Base-by-base conservation (phyloP, 179 eudicot species). In the Vitellaria paradoxa region DNA sequence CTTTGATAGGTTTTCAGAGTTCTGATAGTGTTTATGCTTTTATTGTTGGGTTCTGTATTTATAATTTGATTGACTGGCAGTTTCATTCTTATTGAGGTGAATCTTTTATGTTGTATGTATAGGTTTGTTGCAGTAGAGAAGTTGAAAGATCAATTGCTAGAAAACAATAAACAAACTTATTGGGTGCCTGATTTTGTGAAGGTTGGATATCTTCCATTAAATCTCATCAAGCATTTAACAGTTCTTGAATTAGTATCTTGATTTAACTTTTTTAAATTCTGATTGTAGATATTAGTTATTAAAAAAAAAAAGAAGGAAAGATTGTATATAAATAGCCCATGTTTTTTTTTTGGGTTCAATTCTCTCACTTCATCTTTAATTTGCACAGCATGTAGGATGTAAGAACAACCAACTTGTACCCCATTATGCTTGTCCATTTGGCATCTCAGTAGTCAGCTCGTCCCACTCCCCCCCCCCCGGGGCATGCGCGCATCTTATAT, bases 131-230 rank as follows among this genome's bases (percentile, higher is more conserved):
- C 93, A 15, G 99, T 96, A 82, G 99, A 96, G 77, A 86, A 85
- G 86, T 85, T 94, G 40, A 96, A 93, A 80, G 98, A 93, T 79
- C 89, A 92, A 75, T 83, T 96, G 85, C 89, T 96, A 45, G 94
- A 92, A 76, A 96, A 89, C 86, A 96, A 91, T 82, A 89, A 92
- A 80, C 83, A 88, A 82, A 96, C 99, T 5, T 90, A 88, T 68
- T 96, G 99, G 99, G 99, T 96, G 61, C 99, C 99, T 74, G 92
- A 91, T 80, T 96, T 93, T 85, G 99, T 96, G 76, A 96, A 96
- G 97, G 97, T 93, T 77, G 63, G 85, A 21, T 17, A 53, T 45
- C 23, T 80, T 37, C 4, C 55, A 4, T 50, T n/a, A n/a, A n/a
- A n/a, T 53, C 57, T 14, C 37, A 24, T 47, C 13, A 37, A 9